Evolutionary conservation across 208 protist genomes (phyloP), one percentile per base, ranked within the genome.

Genomic region (Leishmania arabica): DNA sequence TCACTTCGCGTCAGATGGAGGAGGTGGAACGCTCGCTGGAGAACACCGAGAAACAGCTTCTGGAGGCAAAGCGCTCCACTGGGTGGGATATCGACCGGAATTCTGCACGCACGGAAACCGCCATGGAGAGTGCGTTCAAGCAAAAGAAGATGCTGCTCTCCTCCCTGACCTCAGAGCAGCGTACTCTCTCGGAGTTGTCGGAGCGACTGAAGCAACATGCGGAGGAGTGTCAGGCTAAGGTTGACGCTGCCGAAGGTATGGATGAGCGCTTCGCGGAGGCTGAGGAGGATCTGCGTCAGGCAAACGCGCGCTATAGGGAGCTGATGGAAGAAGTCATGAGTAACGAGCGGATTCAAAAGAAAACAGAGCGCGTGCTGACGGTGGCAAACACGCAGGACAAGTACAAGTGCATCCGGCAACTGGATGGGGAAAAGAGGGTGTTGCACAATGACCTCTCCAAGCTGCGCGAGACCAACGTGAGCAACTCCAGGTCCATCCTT

Each of bases 371-470:
- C 8, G 70, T 94, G 24, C 80, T 97, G 40, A 87, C 89, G 58
- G 37, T 84, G 40, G 53, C 84, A 21, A 79, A 53, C 58, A 58
- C 77, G n/a, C 72, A 78, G 58, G 88, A 97, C 77, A 81, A 88
- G 68, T 93, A 93, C 89, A 94, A 95, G 82, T 78, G 54, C 13
- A 85, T 97, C 42, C 92, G 91, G 27, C 73, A 90, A 51, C 76
- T 97, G 37, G 94, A 97, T 54, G 87, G 89, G 11, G 91, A 94
- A 65, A 97, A 95, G 82, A 90, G 86, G 42, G 90, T 94, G 31
- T 76, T 95, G 82, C 90, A 95, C 82, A 88, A 84, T 79, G 91
- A 90, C 31, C 83, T 97, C 19, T 88, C 86, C 60, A 95, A 93
- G 76, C 82, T 95, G 42, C 92, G 91, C 9, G 90, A 97, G 71